Conservation (phyloP, 805 yeast genomes). For the Saccharomyces jurei region DNA sequence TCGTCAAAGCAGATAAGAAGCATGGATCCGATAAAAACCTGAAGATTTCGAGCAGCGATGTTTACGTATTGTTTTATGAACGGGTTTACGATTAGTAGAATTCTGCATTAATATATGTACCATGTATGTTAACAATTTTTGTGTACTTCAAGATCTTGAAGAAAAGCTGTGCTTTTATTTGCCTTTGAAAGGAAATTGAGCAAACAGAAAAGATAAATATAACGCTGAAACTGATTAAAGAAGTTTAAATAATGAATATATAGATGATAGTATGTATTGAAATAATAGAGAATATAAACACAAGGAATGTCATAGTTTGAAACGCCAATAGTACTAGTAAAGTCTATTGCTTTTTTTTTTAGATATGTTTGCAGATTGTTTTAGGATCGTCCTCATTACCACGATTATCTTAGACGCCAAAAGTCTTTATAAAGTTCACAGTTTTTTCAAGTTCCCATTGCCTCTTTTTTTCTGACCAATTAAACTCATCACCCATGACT, state of each 20-base stretch:
- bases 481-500: slow-evolving; percentile 70
- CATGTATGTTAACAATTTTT: background rate
- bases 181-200: background rate
- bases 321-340: background rate
- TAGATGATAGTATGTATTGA: background rate
- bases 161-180: background rate
- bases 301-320: background rate
- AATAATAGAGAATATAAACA: background rate
- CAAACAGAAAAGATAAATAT: no score
- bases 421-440: slow-evolving; percentile 50
- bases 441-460: slow-evolving; percentile 44
- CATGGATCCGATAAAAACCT: slow-evolving; percentile 41
- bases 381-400: background rate
- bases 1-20: slow-evolving; percentile 35
- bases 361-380: background rate
- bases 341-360: background rate
- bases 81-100: slow-evolving; percentile 12
- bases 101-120: background rate
- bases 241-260: background rate
- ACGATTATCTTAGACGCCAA: slow-evolving; percentile 37
- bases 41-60: slow-evolving; percentile 46
- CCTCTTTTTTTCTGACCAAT: slow-evolving; percentile 61
- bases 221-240: background rate
- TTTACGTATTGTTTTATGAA: slow-evolving; percentile 64
- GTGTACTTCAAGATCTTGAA: background rate